Evolutionary conservation across 345 rosid genomes (phyloP), one percentile per base, ranked within the genome.

Genomic region (Lagerstroemia speciosa): DNA sequence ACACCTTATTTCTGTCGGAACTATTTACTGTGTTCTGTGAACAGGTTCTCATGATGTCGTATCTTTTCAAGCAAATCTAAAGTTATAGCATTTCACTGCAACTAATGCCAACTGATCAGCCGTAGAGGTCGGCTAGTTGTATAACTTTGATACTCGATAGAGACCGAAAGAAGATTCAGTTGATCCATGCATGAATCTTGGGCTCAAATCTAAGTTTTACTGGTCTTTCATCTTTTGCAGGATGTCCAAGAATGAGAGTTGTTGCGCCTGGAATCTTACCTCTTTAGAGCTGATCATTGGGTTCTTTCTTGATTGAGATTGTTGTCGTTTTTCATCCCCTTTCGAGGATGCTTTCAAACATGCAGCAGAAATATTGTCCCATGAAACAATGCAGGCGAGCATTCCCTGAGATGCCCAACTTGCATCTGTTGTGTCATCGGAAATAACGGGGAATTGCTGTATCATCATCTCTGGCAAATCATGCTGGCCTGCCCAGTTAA

Each of bases 231-330:
- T 53, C 50, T 58, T 67, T 65, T 27, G 3, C 77, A 83, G 83
- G 83, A 70, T 52, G 77, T 60, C 52, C 77, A 74, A 64, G 80
- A 78, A n/a, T 78, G 75, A 79, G 74, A 40, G 65, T 69, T 37
- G 46, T 36, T 34, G 45, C 37, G 14, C 40, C 40, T 55, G 2
- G 29, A 64, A 20, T 10, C 29, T 12, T 27, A 11, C 57, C 71
- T 20, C 55, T 40, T 64, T 33, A 60, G 62, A 43, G 70, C 66
- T 19, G 53, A 68, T 62, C 41, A 30, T 16, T 61, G 26, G 67
- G 68, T 62, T 53, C n/a, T 76, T 75, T 72, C 68, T 40, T 62
- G 50, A 33, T 68, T 71, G 75, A 71, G 72, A 73, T 71, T 75
- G 76, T 62, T 74, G 71, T 71, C 66, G 68, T 41, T 53, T 75